phyloP scores from a whole-genome alignment of 1,139 yeast genomes.

The Taphrina confusa region DNA sequence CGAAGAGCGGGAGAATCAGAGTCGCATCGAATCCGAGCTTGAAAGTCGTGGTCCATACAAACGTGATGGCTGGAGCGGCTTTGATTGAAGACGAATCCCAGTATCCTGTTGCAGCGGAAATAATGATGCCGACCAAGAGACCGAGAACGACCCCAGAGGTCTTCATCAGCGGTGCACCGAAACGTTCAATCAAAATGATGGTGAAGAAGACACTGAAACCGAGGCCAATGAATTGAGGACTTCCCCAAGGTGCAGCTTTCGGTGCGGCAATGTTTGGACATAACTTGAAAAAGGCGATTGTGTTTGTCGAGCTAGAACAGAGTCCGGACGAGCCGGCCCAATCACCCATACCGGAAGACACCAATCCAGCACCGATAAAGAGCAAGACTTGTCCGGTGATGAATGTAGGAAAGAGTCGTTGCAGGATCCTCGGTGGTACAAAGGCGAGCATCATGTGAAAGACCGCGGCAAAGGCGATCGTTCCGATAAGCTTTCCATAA shows the following conservation, averaged over 20 bases:
- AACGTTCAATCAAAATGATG: conserved; percentile 73
- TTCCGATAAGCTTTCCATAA: conserved; percentile 80
- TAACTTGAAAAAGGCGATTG: conserved; percentile 50
- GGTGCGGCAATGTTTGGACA: conserved; percentile 56
- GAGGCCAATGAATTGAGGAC: conserved; percentile 79
- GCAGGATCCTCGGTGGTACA: conserved; percentile 68
- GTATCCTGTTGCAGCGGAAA: conserved; percentile 87
- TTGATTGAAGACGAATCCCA: conserved; percentile 60
- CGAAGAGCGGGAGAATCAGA: conserved; percentile 75
- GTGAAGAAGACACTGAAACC: conserved; percentile 79
- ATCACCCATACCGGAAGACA: conserved; percentile 71
- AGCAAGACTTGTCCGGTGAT: conserved; percentile 92
- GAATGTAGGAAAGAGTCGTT: conserved; percentile 76
- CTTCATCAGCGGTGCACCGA: conserved; percentile 94
- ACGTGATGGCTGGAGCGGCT: conserved; percentile 78
- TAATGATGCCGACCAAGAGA: conserved; percentile 80
- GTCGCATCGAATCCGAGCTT: conserved; percentile 76
- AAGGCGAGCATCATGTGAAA: conserved; percentile 71
- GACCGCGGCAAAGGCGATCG: conserved; percentile 74
- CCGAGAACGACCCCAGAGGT: conserved; percentile 89
- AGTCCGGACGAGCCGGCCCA: conserved; percentile 83
- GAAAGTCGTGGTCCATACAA: conserved; percentile 85
- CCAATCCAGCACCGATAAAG: conserved; percentile 70
- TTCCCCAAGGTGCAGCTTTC: conserved; percentile 70
- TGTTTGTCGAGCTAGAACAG: conserved; percentile 48